Evolutionary conservation across 108 stramenopile species (phyloP).

Genomic region (Craspedostauros australis): DNA sequence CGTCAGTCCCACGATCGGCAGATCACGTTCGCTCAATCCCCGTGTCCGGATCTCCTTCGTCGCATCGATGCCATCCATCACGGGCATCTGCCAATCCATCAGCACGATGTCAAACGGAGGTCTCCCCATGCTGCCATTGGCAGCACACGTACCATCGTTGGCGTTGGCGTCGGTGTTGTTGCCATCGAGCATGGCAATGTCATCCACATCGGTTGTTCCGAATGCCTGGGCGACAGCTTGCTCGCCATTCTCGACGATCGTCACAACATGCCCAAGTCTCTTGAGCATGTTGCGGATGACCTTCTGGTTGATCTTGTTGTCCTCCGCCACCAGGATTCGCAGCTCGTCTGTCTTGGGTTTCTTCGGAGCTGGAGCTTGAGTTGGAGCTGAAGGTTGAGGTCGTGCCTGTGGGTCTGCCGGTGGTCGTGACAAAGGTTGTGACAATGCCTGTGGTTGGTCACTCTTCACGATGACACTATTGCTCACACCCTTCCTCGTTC

Average conservation of each 20-base stretch:
- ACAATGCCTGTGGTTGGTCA: no score
- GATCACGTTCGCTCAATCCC: not conserved
- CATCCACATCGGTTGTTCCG: not conserved
- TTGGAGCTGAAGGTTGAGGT: no score
- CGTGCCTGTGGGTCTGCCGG: no score
- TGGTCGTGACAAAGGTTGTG: no score
- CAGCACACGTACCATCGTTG: no score
- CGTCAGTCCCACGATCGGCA: conserved; percentile 41
- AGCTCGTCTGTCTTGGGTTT: no score
- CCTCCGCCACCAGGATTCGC: conserved; percentile 45
- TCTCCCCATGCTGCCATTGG: no score
- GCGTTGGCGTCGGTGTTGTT: no score
- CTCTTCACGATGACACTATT: no score
- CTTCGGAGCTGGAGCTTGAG: no score
- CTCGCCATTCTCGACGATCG: conserved; percentile 27
- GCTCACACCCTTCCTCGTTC: not conserved
- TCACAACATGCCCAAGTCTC: conserved; percentile 22
- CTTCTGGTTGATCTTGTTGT: conserved; percentile 49
- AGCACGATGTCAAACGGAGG: conserved; percentile 38
- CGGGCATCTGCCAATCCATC: conserved; percentile 73
- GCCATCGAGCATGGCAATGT: not conserved
- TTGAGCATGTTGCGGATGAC: conserved; percentile 24
- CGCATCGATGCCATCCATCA: conserved; percentile 59
- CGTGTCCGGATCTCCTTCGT: no score
- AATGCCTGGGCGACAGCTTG: conserved; percentile 21